Base-by-base conservation (phyloP, 768 basidiomycete genomes). In the Collybia mongolica region DNA sequence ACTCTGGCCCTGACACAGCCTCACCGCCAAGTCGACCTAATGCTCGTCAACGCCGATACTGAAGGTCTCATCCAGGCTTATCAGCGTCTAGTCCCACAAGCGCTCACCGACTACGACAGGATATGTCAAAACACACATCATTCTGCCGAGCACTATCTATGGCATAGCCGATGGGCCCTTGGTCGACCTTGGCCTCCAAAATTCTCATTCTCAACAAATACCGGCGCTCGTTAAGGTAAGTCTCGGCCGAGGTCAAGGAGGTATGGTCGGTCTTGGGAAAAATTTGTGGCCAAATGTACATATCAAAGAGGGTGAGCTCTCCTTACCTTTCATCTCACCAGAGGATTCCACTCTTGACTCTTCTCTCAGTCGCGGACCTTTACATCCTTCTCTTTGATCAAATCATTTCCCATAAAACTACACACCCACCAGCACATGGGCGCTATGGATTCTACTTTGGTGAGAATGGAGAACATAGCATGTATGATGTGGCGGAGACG, bases 261-360 rank as follows among this genome's bases (percentile, higher is more conserved):
- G 81, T 11, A 65, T 81, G 56, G 67, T 86, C 3, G 83, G 84
- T 0, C 57, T 72, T 37, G 86, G 86, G 1, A 65, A 72, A 57
- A 83, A 85, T 46, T 39, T 81, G 5, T 88, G 83, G 84, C 74
- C 77, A 0, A 67, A 82, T 51, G 78, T 84, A 5, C 60, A 81
- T 53, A 56, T 56, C 28, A 53, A 47, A 29, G 57, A 58, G 36
- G 52, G 57, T 48, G n/a, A 44, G 39, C 32, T 38, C 32, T 11
- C 17, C 18, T 26, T 26, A 7, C 7, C 24, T 7, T 26, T 26
- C 14, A 26, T 20, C 7, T 5, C 36, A 20, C n/a, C 39, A 32
- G 29, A 14, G 32, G 17, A 14, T 24, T 39, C 22, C 43, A 39
- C 46, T 12, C 39, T 6, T 39, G 18, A n/a, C 41, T 18, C 55